These are phyloP conservation scores for Exobasidium rhododendri DNA, from an alignment of 1,284 basidiomycete species.

Conservation along the genomic window DNA sequence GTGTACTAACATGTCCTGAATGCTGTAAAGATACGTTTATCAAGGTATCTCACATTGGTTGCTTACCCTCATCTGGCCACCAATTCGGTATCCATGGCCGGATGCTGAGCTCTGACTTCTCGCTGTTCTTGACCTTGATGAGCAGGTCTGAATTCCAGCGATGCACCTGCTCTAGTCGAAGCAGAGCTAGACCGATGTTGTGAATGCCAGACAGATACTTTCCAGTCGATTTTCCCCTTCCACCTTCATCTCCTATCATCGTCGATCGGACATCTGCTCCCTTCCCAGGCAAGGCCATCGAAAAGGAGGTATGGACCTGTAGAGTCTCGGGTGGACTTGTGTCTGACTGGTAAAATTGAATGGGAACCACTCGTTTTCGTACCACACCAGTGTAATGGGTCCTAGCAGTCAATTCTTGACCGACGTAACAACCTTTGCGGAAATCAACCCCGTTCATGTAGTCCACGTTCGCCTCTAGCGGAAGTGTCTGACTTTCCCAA, in stretches of 20 bases:
- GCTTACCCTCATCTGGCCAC: constrained; percentile 29
- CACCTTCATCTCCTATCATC: background rate
- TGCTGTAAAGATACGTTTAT: background rate
- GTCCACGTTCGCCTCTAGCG: constrained; percentile 90
- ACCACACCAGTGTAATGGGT: constrained; percentile 92
- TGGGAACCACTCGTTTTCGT: constrained; percentile 83
- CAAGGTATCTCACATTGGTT: background rate
- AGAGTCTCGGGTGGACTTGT: background rate
- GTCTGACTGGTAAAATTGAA: constrained; percentile 52
- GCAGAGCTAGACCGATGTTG: constrained; percentile 41
- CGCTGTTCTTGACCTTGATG: constrained; percentile 4
- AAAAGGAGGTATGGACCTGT: background rate
- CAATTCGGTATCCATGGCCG: constrained; percentile 34
- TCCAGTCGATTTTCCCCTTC: constrained; percentile 38
- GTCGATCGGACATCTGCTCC: background rate
- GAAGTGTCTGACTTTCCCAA: constrained; percentile 71
- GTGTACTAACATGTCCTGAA: no score
- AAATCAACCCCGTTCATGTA: constrained; percentile 94
- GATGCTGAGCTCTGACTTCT: constrained; percentile 21
- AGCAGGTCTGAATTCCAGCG: constrained; percentile 16
- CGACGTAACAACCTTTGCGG: constrained; percentile 95
- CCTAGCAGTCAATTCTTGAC: constrained; percentile 93
- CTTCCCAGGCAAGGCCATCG: background rate
- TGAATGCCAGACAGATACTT: constrained; percentile 38
- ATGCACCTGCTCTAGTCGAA: constrained; percentile 43